Evolutionary conservation across 352 stramenopile genomes (phyloP).

Genomic region (Globisporangium acanthophoron): DNA sequence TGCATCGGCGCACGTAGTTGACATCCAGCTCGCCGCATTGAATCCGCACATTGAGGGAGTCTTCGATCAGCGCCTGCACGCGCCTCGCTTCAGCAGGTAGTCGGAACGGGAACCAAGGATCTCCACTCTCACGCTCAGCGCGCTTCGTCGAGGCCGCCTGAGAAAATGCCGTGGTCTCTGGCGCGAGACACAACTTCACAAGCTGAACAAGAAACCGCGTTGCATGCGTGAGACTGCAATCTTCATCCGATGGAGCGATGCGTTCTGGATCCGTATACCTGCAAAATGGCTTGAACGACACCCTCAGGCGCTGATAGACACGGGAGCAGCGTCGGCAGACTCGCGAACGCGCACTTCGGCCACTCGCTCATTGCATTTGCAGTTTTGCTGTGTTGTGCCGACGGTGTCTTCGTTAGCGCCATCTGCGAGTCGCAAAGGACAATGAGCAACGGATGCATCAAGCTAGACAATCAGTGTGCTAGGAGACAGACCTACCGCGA

Average conservation of each 20-base stretch:
- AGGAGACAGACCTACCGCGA: slow-evolving; percentile 10
- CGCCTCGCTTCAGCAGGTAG: slow-evolving; percentile 9
- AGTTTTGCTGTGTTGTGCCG: background rate
- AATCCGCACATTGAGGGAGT: slow-evolving; percentile 11
- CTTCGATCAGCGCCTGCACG: slow-evolving; percentile 19
- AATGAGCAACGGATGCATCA: background rate
- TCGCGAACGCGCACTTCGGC: slow-evolving; percentile 1
- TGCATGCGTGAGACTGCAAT: background rate
- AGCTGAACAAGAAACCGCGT: background rate
- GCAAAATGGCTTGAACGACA: background rate
- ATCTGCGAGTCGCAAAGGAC: background rate
- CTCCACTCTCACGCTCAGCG: slow-evolving; percentile 9
- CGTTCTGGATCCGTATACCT: background rate
- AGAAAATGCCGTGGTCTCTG: background rate
- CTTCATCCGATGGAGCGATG: background rate
- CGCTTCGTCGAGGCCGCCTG: background rate
- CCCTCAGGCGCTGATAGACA: background rate
- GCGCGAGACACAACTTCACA: background rate
- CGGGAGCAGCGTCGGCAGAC: slow-evolving; percentile 5
- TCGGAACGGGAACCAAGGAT: slow-evolving; percentile 52
- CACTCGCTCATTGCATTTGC: background rate
- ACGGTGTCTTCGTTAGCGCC: background rate
- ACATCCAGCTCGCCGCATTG: slow-evolving; percentile 5
- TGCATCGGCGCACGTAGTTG: background rate
- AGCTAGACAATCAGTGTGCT: background rate